Base-by-base conservation (phyloP, 1,284 basidiomycete species). In the Coniferiporia weirii region DNA sequence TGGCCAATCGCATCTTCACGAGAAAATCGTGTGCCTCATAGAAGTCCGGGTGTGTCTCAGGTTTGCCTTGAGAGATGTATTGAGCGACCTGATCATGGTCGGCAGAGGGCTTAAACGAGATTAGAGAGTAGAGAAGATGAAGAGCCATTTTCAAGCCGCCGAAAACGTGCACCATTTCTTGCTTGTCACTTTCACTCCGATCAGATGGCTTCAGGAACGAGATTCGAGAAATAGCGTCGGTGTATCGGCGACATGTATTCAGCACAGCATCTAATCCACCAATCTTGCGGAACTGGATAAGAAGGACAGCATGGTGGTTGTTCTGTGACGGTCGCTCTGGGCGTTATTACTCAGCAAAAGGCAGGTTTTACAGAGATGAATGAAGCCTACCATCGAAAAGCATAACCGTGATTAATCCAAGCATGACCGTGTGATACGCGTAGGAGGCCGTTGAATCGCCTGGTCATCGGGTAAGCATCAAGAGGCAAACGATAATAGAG, bases 1-100 rank as follows among this genome's bases (percentile, higher is more conserved):
- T 78, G 4, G 82, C 79, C 22, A 86, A 72, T 46, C 97, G 87
- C 65, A 97, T 77, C 63, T 81, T 83, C 61, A 98, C 85, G 53
- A 99, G 79, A 71, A 97, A 90, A 67, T 90, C 87, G 69, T 89
- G 85, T 0, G 93, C 83, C 66, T 95, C 88, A 65, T 96, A 97
- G 70, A 87, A 90, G 49, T 84, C 84, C 4, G 77, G 71, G 63
- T 92, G 87, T 0, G 82, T 85, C 35, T 89, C 86, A 66, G 84
- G 82, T 72, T 89, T 91, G 72, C 91, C 90, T 8, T 84, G 81
- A n/a, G 84, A 87, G 56, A 82, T 73, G 19, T 93, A 79, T 19
- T 90, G 74, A 2, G 79, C 70, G 0, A 94, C 96, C 70, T 98
- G 95, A 1, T 85, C 79, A 10, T 92, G 91, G 61, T 98, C 95